Evolutionary conservation across 2,329 filamentous ascomycete species (phyloP).

Genomic region (Myriosclerotinia scirpicola): DNA sequence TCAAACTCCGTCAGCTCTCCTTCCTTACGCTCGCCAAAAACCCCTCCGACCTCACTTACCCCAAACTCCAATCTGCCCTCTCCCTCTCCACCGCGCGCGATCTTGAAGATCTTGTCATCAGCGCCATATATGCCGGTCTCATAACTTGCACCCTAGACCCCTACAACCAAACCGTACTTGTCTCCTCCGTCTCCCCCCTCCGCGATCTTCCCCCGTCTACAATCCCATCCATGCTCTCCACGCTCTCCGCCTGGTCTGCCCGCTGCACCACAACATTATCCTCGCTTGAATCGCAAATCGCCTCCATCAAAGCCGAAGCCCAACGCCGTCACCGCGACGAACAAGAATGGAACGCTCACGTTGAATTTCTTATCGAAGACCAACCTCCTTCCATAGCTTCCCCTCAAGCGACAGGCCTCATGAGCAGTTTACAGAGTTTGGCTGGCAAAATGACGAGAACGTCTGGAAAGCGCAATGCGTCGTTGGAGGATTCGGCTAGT

Average conservation of each 20-base stretch:
- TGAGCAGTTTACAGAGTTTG: neutral
- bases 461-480: constrained; percentile 3
- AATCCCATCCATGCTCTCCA: constrained; percentile 65
- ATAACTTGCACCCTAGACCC: constrained; percentile 83
- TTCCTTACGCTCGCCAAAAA: constrained; percentile 77
- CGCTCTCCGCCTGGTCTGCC: constrained; percentile 72
- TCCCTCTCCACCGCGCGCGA: constrained; percentile 65
- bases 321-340: constrained; percentile 49
- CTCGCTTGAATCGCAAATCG: constrained; percentile 75
- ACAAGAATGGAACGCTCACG: constrained; percentile 36
- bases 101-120: constrained; percentile 84
- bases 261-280: constrained; percentile 73
- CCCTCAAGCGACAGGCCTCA: neutral
- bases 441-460: constrained; percentile 15
- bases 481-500: constrained; percentile 49
- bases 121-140: constrained; percentile 82
- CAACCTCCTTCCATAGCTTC: neutral
- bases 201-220: constrained; percentile 79
- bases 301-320: constrained; percentile 60
- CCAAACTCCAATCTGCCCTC: constrained; percentile 64
- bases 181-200: constrained; percentile 79
- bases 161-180: constrained; percentile 67
- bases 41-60: constrained; percentile 69
- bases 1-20: constrained; percentile 89
- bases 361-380: constrained; percentile 38